Evolutionary conservation across 768 basidiomycete species (phyloP).

Genomic region (Termitomyces sp.): DNA sequence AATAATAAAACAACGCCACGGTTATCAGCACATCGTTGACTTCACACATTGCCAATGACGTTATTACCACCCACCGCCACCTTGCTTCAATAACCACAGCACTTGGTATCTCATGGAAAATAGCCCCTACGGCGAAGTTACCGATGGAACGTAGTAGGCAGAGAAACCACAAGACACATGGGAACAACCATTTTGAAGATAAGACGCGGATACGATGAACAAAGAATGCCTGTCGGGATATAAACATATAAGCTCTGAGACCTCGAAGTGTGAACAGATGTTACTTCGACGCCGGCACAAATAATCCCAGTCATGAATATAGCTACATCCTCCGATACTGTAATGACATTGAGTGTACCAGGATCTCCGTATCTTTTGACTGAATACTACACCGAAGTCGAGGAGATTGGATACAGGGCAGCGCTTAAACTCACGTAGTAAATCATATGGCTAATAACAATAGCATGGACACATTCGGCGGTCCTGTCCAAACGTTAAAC

Average conservation of each 20-base stretch:
- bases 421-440: not conserved
- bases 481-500: not conserved
- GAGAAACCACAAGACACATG: too few relatives aligned
- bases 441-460: not conserved
- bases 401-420: not conserved
- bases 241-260: not conserved
- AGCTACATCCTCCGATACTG: too few relatives aligned
- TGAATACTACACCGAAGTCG: not conserved
- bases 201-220: too few relatives aligned
- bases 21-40: not conserved
- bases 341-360: too few relatives aligned
- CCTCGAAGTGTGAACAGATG: not conserved
- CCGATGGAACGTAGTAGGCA: too few relatives aligned
- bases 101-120: not conserved
- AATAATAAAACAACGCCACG: not conserved
- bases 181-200: too few relatives aligned
- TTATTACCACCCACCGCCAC: too few relatives aligned
- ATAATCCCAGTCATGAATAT: not conserved
- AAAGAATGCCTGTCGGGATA: not conserved
- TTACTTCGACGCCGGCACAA: not conserved
- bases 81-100: not conserved
- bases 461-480: not conserved
- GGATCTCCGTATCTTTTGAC: not conserved
- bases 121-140: not conserved
- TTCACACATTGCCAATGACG: too few relatives aligned